Evolutionary conservation across 1,139 yeast genomes (phyloP).

Genomic region (Scheffersomyces stambukii): DNA sequence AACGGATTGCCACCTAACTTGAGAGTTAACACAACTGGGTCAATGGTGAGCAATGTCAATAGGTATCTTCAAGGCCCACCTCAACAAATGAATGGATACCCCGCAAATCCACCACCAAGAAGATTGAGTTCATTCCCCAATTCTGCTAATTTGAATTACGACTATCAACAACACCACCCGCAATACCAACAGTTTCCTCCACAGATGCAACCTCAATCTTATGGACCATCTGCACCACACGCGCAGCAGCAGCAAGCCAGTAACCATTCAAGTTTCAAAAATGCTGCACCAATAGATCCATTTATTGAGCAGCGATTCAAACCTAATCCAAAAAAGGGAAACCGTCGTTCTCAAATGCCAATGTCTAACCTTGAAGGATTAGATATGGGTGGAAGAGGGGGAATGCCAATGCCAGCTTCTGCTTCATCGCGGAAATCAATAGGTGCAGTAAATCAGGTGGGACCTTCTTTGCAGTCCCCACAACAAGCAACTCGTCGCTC

Average conservation of each 20-base stretch:
- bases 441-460: conserved; percentile 7
- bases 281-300: conserved; percentile 24
- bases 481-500: conserved; percentile 5
- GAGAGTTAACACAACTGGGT: conserved; percentile 10
- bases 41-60: conserved; percentile 8
- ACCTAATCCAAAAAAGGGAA: conserved; percentile 24
- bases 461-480: conserved; percentile 4
- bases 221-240: background rate
- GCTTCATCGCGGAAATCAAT: conserved; percentile 14
- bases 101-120: conserved; percentile 7
- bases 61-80: conserved; percentile 10
- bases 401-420: conserved; percentile 39
- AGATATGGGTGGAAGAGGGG: conserved; percentile 50
- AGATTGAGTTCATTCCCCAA: conserved; percentile 9
- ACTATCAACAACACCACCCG: conserved; percentile 5
- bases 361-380: conserved; percentile 31
- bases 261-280: conserved; percentile 10
- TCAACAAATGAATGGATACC: conserved; percentile 10
- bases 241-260: background rate
- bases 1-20: conserved; percentile 25
- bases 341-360: conserved; percentile 37
- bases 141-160: conserved; percentile 1
- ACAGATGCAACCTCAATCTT: background rate
- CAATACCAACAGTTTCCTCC: background rate
- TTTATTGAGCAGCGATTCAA: conserved; percentile 23